Evolutionary conservation across 2,329 filamentous ascomycete species (phyloP), one percentile per base, ranked within the genome.

Genomic region (Ophiognomonia clavigignenti-juglandacearum): DNA sequence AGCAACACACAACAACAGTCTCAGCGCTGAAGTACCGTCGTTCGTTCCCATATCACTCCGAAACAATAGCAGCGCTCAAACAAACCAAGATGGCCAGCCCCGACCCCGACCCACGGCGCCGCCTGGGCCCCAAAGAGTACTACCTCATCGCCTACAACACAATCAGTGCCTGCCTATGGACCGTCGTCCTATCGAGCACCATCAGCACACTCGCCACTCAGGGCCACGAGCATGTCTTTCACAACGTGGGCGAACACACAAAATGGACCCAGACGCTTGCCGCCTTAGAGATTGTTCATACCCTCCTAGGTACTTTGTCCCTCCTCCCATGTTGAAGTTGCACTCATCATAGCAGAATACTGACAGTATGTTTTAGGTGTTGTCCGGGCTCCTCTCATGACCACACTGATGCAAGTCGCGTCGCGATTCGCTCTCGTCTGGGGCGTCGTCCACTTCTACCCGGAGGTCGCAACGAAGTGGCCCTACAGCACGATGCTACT

Each of bases 361-460:
- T n/a, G n/a, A n/a, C n/a, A n/a, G n/a, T n/a, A n/a, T n/a, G n/a
- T n/a, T n/a, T n/a, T n/a, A 91, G 88, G 88, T 48, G 65, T 97
- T 60, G 92, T 98, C 43, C 83, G 92, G 59, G 85, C 92, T 1
- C 90, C 92, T 2, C 66, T 96, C 58, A 57, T 85, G 57, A 97
- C 93, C 5, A 97, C 93, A 6, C 67, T 80, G 31, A 90, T 96
- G 83, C 93, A 98, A 68, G 91, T 97, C 53, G 78, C 86, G 19
- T 88, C 83, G 48, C 88, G 93, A 43, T 80, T 95, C 59, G 79
- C 96, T 54, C 84, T 97, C 55, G 87, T 96, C 56, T 96, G 91
- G 89, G 83, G 79, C 56, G 77, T 97, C 53, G 83, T 88, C 60
- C 76, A 82, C 61, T 74, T 76, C 34, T 96, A 92, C 70, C 87